These are phyloP conservation scores for Lepidium sativum DNA, from an alignment of 345 rosid genomes.

Conservation along the genomic window DNA sequence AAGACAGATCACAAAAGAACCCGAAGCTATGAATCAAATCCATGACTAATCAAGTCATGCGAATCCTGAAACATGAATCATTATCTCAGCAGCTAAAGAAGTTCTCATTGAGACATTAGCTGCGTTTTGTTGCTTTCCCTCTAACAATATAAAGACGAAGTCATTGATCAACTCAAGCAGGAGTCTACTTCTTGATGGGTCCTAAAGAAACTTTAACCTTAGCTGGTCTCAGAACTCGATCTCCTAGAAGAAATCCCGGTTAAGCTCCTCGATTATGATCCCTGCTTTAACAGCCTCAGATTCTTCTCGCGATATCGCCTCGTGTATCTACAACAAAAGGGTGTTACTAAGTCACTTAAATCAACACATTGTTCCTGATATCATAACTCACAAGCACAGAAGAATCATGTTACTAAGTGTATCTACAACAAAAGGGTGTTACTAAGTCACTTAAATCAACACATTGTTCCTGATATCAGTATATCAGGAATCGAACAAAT, in stretches of 20 bases:
- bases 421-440: constrained; percentile 29
- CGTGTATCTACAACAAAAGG: no score
- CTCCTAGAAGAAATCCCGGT: constrained; percentile 62
- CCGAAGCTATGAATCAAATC: not conserved
- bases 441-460: not conserved
- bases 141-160: no score
- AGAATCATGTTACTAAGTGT: no score
- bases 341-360: no score
- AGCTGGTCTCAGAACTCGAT: constrained; percentile 66
- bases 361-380: no score
- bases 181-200: constrained; percentile 39
- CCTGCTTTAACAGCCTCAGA: constrained; percentile 61
- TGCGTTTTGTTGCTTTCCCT: not conserved
- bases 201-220: constrained; percentile 84
- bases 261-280: constrained; percentile 52
- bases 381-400: no score
- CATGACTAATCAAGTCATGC: not conserved
- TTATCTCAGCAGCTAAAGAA: constrained; percentile 3
- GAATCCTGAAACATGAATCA: not conserved
- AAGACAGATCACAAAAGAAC: not conserved
- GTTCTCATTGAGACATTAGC: not conserved
- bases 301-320: constrained; percentile 67
- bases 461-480: not conserved
- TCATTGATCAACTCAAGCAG: constrained; percentile 28
- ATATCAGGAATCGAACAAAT: no score